These are phyloP conservation scores for Oenanthe sinensis DNA, from an alignment of 129 eudicot genomes.

Conservation along the genomic window DNA sequence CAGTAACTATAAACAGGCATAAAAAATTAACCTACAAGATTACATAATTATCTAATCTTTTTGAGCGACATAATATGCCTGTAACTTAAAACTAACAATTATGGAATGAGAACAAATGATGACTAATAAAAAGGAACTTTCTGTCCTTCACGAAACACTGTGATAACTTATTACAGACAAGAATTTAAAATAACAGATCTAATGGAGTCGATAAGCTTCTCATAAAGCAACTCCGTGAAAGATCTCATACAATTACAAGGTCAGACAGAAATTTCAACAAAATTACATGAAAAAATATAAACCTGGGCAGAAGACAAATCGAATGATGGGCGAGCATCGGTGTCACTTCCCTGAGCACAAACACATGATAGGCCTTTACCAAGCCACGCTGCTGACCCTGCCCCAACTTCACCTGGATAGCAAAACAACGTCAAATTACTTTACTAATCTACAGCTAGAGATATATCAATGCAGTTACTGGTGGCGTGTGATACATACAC, in stretches of 20 bases:
- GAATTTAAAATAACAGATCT: not conserved
- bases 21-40: no score
- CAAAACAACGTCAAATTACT: constrained; percentile 18
- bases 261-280: not conserved
- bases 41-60: no score
- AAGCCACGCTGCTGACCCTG: constrained; percentile 99
- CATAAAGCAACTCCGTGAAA: not conserved
- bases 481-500: not conserved
- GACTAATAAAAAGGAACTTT: not conserved
- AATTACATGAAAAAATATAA: not conserved
- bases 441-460: constrained; percentile 12
- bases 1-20: no score
- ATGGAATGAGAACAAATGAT: not conserved
- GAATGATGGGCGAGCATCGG: constrained; percentile 77
- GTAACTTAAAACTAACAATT: no score
- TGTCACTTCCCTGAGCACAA: constrained; percentile 88
- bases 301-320: constrained; percentile 91
- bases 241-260: not conserved
- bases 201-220: not conserved
- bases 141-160: not conserved
- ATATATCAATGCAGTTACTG: not conserved
- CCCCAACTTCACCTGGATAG: constrained; percentile 83
- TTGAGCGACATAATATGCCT: no score
- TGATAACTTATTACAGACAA: not conserved
- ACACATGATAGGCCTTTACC: constrained; percentile 99